A percentile compares a stretch with the other conserved stretches of the same genome.
These are phyloP conservation scores for Udeniomyces megalosporus DNA, from an alignment of 768 basidiomycete genomes.

Conservation along the genomic window DNA sequence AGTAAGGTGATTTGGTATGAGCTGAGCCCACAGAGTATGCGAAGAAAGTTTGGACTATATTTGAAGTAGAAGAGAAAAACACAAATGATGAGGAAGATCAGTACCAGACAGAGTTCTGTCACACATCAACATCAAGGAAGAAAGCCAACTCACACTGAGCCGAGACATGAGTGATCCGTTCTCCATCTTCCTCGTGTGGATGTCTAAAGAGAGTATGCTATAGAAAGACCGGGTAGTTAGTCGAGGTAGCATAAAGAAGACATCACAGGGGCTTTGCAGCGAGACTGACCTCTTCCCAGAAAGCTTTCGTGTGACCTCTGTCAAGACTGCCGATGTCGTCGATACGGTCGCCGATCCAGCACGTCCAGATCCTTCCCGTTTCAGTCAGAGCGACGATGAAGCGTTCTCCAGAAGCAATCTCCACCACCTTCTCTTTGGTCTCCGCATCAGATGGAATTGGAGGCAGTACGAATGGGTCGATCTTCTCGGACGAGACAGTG, in stretches of 20 bases:
- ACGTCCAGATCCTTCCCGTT: conserved; percentile 45
- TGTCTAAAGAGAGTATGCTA: conserved; percentile 6
- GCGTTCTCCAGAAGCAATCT: conserved; percentile 63
- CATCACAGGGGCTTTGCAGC: neutral
- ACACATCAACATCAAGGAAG: no score
- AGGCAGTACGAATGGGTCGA: neutral
- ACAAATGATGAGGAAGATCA: no score
- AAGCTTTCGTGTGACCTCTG: neutral
- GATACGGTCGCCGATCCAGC: neutral
- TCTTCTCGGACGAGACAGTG: neutral
- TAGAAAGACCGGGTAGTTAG: no score
- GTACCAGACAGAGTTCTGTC: no score
- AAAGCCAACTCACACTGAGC: conserved; percentile 38
- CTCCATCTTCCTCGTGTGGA: neutral
- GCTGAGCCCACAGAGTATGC: conserved; percentile 28
- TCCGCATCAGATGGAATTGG: neutral
- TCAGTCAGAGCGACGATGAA: conserved; percentile 66
- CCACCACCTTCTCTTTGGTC: conserved; percentile 38
- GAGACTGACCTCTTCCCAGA: conserved; percentile 13
- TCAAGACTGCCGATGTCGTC: neutral
- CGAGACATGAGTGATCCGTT: conserved; percentile 44
- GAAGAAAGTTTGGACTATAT: conserved; percentile 46
- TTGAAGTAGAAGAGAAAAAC: no score
- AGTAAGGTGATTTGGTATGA: neutral
- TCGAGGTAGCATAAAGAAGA: neutral